Evolutionary conservation across 225 moss, liverwort and hornwort genomes (phyloP), one percentile per base, ranked within the genome.

Genomic region (Pleurozium schreberi): DNA sequence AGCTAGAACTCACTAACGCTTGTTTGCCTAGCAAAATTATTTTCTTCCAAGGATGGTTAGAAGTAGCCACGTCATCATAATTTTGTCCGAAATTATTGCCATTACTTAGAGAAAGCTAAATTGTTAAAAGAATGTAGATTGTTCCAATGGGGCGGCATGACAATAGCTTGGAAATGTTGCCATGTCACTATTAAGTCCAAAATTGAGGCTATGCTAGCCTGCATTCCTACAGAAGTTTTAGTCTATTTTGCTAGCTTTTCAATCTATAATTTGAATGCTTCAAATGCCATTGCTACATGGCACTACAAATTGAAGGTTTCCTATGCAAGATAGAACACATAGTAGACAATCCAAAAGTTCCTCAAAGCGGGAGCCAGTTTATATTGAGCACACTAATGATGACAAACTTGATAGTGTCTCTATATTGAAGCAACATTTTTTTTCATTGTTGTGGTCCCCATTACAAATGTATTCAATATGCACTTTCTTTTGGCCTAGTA

Each of bases 321-420:
- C 0, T 49, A 1, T 74, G 18, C 0, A 0, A 45, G 18, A 10
- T 74, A 11, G 27, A 71, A 3, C 0, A 0, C 2, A 27, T 6
- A 43, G 6, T 6, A 17, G 0, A 45, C 30, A 6, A 73, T 18
- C 17, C 3, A 10, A 43, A 47, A 47, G 31, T 74, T 5, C 7
- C 11, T n/a, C n/a, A n/a, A 73, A 74, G 11, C 0, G 0, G 0
- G 1, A 74, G 74, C 30, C 0, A 0, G 0, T 30, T 74, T 2
- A 18, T 74, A 1, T 74, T 47, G 31, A 0, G 0, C 3, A 30
- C 18, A 18, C 10, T 2, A 47, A 11, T 26, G 18, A 18, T 26
- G 18, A 45, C 16, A 45, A 30, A 31, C 7, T 49, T 31, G 4
- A 4, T 74, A 74, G 19, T 74, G 3, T 74, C 6, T 47, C 7